phyloP scores from a whole-genome alignment of 2,329 filamentous ascomycete species.

The Elsinoe ampelina region DNA sequence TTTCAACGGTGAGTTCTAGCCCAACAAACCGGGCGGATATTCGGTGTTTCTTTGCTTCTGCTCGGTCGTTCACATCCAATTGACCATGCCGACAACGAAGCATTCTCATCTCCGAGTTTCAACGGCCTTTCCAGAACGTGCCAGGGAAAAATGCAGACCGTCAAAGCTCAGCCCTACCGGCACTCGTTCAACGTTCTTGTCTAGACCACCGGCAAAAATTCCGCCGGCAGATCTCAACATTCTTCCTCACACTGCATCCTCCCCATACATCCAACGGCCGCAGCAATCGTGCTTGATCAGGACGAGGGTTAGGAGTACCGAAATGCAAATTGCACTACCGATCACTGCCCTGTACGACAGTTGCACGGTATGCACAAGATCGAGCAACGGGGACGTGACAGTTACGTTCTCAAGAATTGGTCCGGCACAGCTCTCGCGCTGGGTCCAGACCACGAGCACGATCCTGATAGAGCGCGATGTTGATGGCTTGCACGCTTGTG shows the following conservation, averaged over 20 bases:
- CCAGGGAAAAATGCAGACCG: not conserved
- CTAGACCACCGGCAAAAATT: not conserved
- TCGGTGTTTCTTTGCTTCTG: not conserved
- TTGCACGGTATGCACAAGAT: not conserved
- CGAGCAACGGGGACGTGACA: not conserved
- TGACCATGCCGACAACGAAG: not conserved
- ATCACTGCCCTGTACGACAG: too few relatives aligned
- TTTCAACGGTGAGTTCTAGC: constrained; percentile 1
- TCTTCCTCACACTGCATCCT: too few relatives aligned
- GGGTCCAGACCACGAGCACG: too few relatives aligned
- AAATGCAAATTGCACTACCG: too few relatives aligned
- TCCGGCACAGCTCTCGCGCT: too few relatives aligned
- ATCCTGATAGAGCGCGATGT: too few relatives aligned
- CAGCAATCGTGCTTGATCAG: too few relatives aligned
- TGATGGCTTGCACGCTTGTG: too few relatives aligned
- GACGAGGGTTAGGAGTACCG: too few relatives aligned
- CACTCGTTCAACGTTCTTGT: not conserved
- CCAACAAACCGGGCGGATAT: not conserved
- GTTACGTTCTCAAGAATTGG: not conserved
- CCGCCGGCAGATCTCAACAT: not conserved
- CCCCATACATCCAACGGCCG: too few relatives aligned
- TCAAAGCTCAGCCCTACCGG: not conserved
- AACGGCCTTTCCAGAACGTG: not conserved
- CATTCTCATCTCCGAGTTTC: not conserved
- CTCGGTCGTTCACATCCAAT: not conserved